Conservation (phyloP, 306 rosid genomes). For the Medicago ruthenica region DNA sequence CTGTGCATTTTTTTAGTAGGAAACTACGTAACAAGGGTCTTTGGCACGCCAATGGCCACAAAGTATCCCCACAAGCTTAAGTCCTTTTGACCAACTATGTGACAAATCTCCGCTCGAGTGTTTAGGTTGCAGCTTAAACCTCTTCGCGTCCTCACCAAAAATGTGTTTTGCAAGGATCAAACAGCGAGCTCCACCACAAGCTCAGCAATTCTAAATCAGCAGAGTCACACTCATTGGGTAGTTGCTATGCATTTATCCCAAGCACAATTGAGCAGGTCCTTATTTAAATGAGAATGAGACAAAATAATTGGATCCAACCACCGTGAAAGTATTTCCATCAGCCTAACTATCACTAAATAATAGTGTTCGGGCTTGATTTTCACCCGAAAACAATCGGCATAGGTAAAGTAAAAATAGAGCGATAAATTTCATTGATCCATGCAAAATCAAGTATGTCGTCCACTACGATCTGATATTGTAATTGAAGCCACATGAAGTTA, state of each 20-base stretch:
- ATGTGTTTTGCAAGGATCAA: background rate
- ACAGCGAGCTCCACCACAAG: background rate
- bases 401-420: background rate
- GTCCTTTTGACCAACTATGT: background rate
- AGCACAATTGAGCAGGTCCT: background rate
- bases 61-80: background rate
- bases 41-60: background rate
- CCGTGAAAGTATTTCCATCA: background rate
- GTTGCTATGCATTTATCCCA: background rate
- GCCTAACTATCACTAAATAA: background rate
- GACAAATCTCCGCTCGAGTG: background rate
- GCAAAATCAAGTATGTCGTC: conserved; percentile 21
- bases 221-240: background rate
- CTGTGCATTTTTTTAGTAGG: background rate
- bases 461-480: conserved; percentile 14
- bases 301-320: background rate
- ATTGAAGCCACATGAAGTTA: conserved; percentile 15
- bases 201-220: background rate
- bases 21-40: background rate
- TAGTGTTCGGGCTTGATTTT: background rate
- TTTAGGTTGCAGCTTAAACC: background rate
- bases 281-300: background rate
- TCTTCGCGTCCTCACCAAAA: background rate
- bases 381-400: background rate
- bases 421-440: conserved; percentile 12